phyloP scores from a whole-genome alignment of 2,329 filamentous ascomycete genomes.

The Botrytis galanthina region DNA sequence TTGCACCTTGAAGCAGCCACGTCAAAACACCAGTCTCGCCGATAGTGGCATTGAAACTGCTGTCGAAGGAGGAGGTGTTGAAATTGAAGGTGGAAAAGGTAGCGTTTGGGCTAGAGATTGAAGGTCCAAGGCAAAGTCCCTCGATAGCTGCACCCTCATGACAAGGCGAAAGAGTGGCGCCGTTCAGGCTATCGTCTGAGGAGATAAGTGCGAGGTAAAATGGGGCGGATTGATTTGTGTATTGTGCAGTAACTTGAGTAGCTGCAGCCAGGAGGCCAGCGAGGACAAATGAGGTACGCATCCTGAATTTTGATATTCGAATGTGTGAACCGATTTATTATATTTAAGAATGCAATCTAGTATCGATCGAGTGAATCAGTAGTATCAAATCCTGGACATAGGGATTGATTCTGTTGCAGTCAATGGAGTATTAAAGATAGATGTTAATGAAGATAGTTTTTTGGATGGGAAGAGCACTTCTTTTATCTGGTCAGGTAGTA shows the following conservation, averaged over 20 bases:
- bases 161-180: constrained; percentile 43
- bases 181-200: constrained; percentile 41
- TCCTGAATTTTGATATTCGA: constrained; percentile 15
- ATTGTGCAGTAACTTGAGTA: constrained; percentile 32
- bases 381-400: neutral
- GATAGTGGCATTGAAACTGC: constrained; percentile 24
- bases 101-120: constrained; percentile 22
- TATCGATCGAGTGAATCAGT: neutral
- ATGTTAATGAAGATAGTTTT: neutral
- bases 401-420: neutral
- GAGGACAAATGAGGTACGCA: constrained; percentile 29
- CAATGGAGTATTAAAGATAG: neutral
- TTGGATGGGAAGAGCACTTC: neutral
- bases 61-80: constrained; percentile 28
- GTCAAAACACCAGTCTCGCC: constrained; percentile 31
- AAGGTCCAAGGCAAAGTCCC: constrained; percentile 42
- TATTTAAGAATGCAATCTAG: neutral
- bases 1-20: constrained; percentile 28
- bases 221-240: constrained; percentile 42
- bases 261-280: constrained; percentile 26
- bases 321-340: neutral
- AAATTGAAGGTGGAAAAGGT: constrained; percentile 29
- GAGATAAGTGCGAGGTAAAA: constrained; percentile 45
- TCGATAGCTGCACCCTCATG: constrained; percentile 50
- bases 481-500: neutral